Evolutionary conservation across 257 asterid species (phyloP), one percentile per base, ranked within the genome.

Genomic region (Jacaranda mimosifolia): DNA sequence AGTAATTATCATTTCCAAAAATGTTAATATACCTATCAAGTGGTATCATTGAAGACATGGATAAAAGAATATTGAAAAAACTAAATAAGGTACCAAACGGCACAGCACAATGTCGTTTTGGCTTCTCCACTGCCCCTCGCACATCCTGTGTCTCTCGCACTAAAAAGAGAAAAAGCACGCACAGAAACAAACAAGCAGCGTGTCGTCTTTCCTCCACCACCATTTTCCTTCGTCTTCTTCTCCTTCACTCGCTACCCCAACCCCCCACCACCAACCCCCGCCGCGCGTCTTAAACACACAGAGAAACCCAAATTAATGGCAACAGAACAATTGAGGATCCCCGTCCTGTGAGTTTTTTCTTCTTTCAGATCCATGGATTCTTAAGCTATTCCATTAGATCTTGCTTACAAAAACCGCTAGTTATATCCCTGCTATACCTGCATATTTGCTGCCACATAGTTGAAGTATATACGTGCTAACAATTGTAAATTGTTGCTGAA

Each of bases 181-280:
- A 40, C 26, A 32, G 8, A 39, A 49, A 78, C 77, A 60, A 72
- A 69, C 70, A 51, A 43, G 70, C 46, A 70, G 70, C 77, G 65
- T 43, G 42, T 26, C n/a, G 56, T 53, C 49, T 65, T 58, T 35
- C 81, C 87, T 56, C 83, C 83, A 45, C 79, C 65, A 51, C 82
- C 80, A 74, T 55, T 62, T 40, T 71, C 53, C 32, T 57, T 14
- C 49, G 51, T 42, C 63, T 38, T 70, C 76, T 14, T 59, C 77
- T 59, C 60, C 73, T 35, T 65, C 79, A 64, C 45, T 68, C 64
- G 10, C 56, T 32, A 5, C 35, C 38, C 1, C 64, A 73, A 19
- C 73, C 42, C 60, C 18, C 75, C 64, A 21, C 7, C 70, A 19
- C 53, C 42, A 68, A 18, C 56, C 10, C 79, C 60, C 14, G 10